A percentile compares a stretch with the other conserved stretches of the same genome.
These are phyloP conservation scores for Ogataea methanolica DNA, from an alignment of 805 yeast species.

Conservation along the genomic window DNA sequence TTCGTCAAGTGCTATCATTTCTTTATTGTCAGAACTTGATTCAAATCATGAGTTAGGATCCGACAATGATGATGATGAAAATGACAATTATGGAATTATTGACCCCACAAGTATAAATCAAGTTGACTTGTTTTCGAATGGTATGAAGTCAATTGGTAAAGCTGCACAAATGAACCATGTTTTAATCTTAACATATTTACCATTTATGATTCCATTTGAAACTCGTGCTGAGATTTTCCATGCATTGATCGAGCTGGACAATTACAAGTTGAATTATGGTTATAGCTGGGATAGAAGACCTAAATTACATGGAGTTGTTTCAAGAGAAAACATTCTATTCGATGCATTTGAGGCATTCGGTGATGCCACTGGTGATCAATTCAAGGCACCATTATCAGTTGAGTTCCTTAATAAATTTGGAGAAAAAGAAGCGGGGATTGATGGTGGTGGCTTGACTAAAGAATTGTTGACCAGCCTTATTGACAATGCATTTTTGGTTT, in stretches of 20 bases:
- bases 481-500: slow-evolving; percentile 58
- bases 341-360: slow-evolving; percentile 68
- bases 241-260: slow-evolving; percentile 53
- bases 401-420: slow-evolving; percentile 70
- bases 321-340: slow-evolving; percentile 65
- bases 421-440: slow-evolving; percentile 78
- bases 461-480: slow-evolving; percentile 78
- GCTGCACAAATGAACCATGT: slow-evolving; percentile 32
- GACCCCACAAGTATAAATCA: not conserved
- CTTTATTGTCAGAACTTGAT: slow-evolving; percentile 17
- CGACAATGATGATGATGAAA: slow-evolving; percentile 6
- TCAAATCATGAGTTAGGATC: slow-evolving; percentile 8
- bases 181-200: slow-evolving; percentile 55
- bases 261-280: slow-evolving; percentile 14
- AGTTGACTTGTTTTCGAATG: slow-evolving; percentile 9
- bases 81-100: not conserved
- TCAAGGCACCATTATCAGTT: slow-evolving; percentile 60
- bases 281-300: slow-evolving; percentile 23
- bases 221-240: slow-evolving; percentile 73
- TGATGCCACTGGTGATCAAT: slow-evolving; percentile 40
- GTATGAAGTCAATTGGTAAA: slow-evolving; percentile 11
- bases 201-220: slow-evolving; percentile 76
- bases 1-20: slow-evolving; percentile 15
- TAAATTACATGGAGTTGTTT: slow-evolving; percentile 43
- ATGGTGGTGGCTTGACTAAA: slow-evolving; percentile 95